Evolutionary conservation across 2,329 filamentous ascomycete species (phyloP).

Genomic region (Penicillium brevicompactum): DNA sequence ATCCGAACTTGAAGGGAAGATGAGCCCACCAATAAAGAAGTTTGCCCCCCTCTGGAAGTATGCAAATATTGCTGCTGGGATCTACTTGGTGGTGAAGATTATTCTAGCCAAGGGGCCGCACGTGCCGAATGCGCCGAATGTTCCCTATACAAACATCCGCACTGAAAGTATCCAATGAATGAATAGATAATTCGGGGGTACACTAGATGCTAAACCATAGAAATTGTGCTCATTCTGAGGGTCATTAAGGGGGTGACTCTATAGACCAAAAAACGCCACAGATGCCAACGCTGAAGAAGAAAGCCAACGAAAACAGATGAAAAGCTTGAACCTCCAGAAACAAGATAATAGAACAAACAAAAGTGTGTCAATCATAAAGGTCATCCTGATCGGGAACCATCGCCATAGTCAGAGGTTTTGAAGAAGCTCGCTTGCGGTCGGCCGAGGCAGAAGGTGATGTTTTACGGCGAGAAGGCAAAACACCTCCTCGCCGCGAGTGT

Average conservation of each 20-base stretch:
- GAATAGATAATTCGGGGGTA: too few species aligned
- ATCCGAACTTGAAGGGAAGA: neutral
- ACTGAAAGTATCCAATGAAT: too few species aligned
- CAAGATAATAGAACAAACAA: neutral
- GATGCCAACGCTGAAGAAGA: constrained; percentile 6
- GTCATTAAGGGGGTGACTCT: neutral
- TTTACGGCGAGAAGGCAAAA: constrained; percentile 15
- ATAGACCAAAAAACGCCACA: neutral
- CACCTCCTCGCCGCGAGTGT: constrained; percentile 11
- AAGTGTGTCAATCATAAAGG: constrained; percentile 36
- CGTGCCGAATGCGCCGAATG: too few species aligned
- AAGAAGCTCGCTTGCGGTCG: constrained; percentile 27
- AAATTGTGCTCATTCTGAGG: constrained; percentile 3
- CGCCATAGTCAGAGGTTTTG: constrained; percentile 32
- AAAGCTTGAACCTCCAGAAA: neutral
- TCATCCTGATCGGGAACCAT: constrained; percentile 43
- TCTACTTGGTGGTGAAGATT: too few species aligned
- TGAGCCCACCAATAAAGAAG: neutral
- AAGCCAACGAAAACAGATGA: neutral
- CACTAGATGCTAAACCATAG: too few species aligned
- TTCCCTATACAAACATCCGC: too few species aligned
- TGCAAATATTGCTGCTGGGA: too few species aligned
- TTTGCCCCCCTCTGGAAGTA: too few species aligned
- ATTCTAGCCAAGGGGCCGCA: too few species aligned
- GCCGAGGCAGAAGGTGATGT: constrained; percentile 18